Evolutionary conservation across 2,329 filamentous ascomycete genomes (phyloP), one percentile per base, ranked within the genome.

Genomic region (Rutstroemia sp.): DNA sequence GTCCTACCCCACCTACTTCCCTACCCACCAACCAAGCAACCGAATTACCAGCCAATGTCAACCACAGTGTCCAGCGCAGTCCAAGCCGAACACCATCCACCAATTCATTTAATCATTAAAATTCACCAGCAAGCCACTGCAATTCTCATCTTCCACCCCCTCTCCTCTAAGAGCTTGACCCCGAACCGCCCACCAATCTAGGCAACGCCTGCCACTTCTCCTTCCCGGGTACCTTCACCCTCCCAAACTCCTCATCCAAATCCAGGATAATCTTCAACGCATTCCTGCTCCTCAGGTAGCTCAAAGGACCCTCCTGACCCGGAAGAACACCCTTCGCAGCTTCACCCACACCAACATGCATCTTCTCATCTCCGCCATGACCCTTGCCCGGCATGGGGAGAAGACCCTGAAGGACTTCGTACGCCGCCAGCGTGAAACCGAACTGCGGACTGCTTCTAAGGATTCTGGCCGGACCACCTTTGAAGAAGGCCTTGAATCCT

Each of bases 401-500:
- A 45, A 85, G 54, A 59, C 78, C 88, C 75, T 96, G 91, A 51
- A 99, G 77, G 39, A 99, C 80, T 73, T 99, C 94, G 73, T 97
- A 99, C 45, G 89, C 88, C 3, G 94, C 94, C 23, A 99, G 83
- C 0, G 94, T 99, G 78, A 97, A 97, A 62, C 94, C 94, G 71
- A 99, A 99, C 71, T 99, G 94, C 16, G 94, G 94, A 12, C 91
- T 96, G 0, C 91, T 96, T 68, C 94, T 87, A 71, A 97, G 74
- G 68, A 99, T 95, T 77, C 94, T 90, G 8, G 94, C 94, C 1
- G 92, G 92, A 1, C 94, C 94, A 64, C 94, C 94, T 79, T 97
- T 97, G 85, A 97, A 99, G 79, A 99, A 99, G 25, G 94, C 94
- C 61, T 81, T 83, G 81, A 96, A 92, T 10, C 94, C 94, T 74